Evolutionary conservation across 225 moss, liverwort and hornwort species (phyloP), one percentile per base, ranked within the genome.

Genomic region (Pseudisothecium myosuroides): DNA sequence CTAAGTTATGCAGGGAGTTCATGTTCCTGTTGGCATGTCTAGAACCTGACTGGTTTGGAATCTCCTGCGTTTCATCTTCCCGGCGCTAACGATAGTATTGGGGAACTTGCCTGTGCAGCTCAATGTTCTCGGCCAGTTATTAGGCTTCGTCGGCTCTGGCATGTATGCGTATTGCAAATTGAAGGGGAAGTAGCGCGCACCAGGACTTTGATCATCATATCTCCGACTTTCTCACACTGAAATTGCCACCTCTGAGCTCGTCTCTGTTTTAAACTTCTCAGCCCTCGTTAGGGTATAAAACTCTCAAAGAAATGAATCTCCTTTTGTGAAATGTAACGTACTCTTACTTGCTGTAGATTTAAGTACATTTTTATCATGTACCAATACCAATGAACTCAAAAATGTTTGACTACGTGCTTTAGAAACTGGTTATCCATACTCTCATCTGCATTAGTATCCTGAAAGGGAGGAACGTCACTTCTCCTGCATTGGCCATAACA

Each of bases 61-160:
- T 69, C 36, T 37, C 31, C 41, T 80, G n/a, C 71, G 31, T 77
- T 82, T 69, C 34, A 36, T 80, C 45, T 84, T 78, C 52, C 61
- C 36, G 36, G 45, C 45, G 60, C 66, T 90, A 45, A 83, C 65
- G 37, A 74, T 49, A 65, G 45, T 26, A 37, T n/a, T 69, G 65
- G 59, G 88, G 49, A 74, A 86, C 88, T 91, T 83, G 83, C 80
- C 24, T 91, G 84, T 93, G 94, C 97, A 97, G 99, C 90, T 99
- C 83, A 99, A 99, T 88, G 94, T 99, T 73, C 86, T 99, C n/a
- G 99, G 99, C 88, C 99, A 99, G 89, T 85, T 99, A 83, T 91
- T 99, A 85, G 99, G 99, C 27, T 99, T 99, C 82, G 91, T 97
- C 80, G 99, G 99, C 36, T 99, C 99, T 79, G 97, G 99, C 79